A percentile compares a stretch with the other conserved stretches of the same genome.
Evolutionary conservation across 148 eudicot genomes (phyloP).

Genomic region (Beta vulgaris): DNA sequence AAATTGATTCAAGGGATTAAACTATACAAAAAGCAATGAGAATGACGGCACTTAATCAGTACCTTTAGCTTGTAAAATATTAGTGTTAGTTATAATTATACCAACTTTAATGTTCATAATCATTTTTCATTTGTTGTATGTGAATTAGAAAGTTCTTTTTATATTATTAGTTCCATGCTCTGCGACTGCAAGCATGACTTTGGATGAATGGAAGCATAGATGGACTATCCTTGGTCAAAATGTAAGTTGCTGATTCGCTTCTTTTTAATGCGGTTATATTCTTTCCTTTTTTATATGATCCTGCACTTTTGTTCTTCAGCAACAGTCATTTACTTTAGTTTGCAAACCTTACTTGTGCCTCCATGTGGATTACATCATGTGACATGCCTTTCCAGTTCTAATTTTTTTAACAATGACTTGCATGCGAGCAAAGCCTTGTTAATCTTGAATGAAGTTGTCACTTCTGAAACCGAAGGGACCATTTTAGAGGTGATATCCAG

Average conservation of each 20-base stretch:
- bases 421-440: constrained; percentile 18
- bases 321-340: background rate
- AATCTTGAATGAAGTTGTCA: background rate
- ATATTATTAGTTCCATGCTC: constrained; percentile 31
- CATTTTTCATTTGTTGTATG: constrained; percentile 11
- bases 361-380: constrained; percentile 26
- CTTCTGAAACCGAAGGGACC: constrained; percentile 17
- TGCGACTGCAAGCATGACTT: constrained; percentile 27
- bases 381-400: constrained; percentile 9
- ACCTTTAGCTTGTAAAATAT: constrained; percentile 25
- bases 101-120: constrained; percentile 14
- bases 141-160: constrained; percentile 11
- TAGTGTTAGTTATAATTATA: constrained; percentile 14
- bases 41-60: constrained; percentile 29
- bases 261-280: background rate
- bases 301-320: background rate
- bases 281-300: constrained; percentile 3
- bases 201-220: constrained; percentile 23
- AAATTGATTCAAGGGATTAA: background rate
- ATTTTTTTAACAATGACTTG: constrained; percentile 20
- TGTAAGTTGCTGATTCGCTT: constrained; percentile 19
- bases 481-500: constrained; percentile 7
- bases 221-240: constrained; percentile 17
- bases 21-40: constrained; percentile 15
- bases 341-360: constrained; percentile 13